These are phyloP conservation scores for Blastobotrys capitulatus DNA, from an alignment of 1,139 yeast genomes.

Conservation along the genomic window DNA sequence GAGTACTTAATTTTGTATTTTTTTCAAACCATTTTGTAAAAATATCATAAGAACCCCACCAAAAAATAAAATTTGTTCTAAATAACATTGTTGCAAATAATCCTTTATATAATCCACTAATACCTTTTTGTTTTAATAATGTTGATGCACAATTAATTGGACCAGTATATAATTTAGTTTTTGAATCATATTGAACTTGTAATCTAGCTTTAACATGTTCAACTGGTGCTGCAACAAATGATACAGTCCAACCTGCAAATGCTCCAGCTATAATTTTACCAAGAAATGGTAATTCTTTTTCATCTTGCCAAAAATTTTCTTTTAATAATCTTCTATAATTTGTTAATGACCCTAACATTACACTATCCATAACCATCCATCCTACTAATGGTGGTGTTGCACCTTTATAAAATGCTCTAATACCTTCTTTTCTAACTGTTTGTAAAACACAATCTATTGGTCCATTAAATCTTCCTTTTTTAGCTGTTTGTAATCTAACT, in stretches of 20 bases:
- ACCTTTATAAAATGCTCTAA: constrained; percentile 75
- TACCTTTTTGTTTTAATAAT: constrained; percentile 53
- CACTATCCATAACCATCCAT: constrained; percentile 87
- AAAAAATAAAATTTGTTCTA: constrained; percentile 77
- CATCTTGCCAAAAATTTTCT: constrained; percentile 54
- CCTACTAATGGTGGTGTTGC: constrained; percentile 90
- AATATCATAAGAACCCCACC: constrained; percentile 93
- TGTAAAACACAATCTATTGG: constrained; percentile 75
- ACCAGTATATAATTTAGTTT: constrained; percentile 61
- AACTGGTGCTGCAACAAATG: constrained; percentile 90
- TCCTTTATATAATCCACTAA: constrained; percentile 74
- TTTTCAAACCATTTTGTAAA: constrained; percentile 63
- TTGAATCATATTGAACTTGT: constrained; percentile 84
- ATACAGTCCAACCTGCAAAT: constrained; percentile 79
- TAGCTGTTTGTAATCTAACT: constrained; percentile 79
- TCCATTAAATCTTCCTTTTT: constrained; percentile 66
- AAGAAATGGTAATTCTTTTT: constrained; percentile 54
- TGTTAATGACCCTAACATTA: constrained; percentile 79
- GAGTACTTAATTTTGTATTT: constrained; percentile 41
- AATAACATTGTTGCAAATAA: constrained; percentile 81
- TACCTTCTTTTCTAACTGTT: constrained; percentile 69
- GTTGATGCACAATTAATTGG: constrained; percentile 61
- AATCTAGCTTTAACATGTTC: constrained; percentile 85
- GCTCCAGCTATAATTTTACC: constrained; percentile 80
- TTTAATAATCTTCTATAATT: constrained; percentile 65